phyloP scores from a whole-genome alignment of 441 rosid genomes.

The Breynia disticha region DNA sequence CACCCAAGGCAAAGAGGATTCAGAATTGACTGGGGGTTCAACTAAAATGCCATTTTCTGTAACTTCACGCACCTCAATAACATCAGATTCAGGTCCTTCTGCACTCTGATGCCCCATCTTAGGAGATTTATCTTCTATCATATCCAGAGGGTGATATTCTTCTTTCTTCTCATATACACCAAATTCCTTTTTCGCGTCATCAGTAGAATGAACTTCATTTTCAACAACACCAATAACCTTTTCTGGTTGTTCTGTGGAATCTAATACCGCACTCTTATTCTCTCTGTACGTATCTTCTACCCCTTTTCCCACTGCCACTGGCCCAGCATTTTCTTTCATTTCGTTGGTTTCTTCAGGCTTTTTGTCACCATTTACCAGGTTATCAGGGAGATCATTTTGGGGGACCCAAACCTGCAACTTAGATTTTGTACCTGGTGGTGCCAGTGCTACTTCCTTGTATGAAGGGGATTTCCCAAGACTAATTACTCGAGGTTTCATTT shows the following conservation, averaged over 20 bases:
- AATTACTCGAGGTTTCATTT: conserved; percentile 34
- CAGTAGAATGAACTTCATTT: conserved; percentile 30
- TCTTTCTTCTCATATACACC: neutral
- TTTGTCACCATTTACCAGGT: conserved; percentile 26
- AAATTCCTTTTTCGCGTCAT: conserved; percentile 5
- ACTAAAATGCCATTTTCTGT: conserved; percentile 26
- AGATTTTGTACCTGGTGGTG: conserved; percentile 84
- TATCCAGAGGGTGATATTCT: conserved; percentile 13
- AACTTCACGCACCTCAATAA: conserved; percentile 29
- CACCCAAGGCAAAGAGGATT: conserved; percentile 16
- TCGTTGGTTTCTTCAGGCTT: conserved; percentile 31
- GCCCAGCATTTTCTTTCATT: conserved; percentile 29
- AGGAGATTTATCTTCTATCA: conserved; percentile 25
- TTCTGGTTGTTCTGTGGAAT: conserved; percentile 17
- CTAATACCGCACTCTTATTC: conserved; percentile 25
- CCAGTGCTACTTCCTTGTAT: conserved; percentile 94
- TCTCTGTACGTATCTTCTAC: conserved; percentile 23
- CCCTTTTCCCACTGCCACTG: conserved; percentile 15
- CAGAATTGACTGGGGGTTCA: conserved; percentile 26
- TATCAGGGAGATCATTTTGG: conserved; percentile 38
- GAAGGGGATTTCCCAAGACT: conserved; percentile 91
- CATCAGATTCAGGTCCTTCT: conserved; percentile 28
- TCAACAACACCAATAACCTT: conserved; percentile 27
- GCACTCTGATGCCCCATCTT: conserved; percentile 21
- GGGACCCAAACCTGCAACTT: conserved; percentile 56